Base-by-base conservation (phyloP, 306 rosid genomes). In the Phaseolus lunatus region DNA sequence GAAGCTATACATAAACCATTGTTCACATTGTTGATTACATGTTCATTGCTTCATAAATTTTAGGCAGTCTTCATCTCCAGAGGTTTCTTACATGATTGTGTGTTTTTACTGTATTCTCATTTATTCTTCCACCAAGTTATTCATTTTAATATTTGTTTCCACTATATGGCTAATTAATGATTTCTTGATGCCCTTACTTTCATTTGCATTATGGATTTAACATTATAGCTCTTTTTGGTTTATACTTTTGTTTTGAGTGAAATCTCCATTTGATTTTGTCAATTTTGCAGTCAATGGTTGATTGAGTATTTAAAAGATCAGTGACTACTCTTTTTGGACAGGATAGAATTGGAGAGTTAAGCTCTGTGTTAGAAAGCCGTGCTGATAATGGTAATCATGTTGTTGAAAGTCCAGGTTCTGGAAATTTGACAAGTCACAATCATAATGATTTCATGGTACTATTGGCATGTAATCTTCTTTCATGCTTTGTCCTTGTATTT, bases 281-380 rank as follows among this genome's bases (percentile, higher is more conserved):
- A 7, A 9, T 77, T 15, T 31, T 33, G 27, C 7, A 50, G 59
- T 62, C 35, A 63, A 52, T 75, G 68, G 56, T 33, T 62, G 35
- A 59, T 70, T 68, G 74, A 23, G 76, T 72, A 43, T 47, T 65
- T 56, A 56, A 67, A 77, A 73, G 26, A 64, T 72, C 31, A 31
- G 66, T 43, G 57, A 13, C 53, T 81, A 31, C 62, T 68, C 37
- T 44, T 19, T 62, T 75, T 22, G 83, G 63, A 57, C 95, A 92
- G 96, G 96, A 94, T 80, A 89, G 87, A 87, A 87, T 90, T 73
- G 86, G 88, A 80, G 91, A 90, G 83, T 76, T 88, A 85, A 72
- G 78, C 62, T 80, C 95, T 10, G 78, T 78, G 49, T 78, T 67
- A 62, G 87, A 85, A 71, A 80, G 27, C 50, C 89, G 67, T 72